These are phyloP conservation scores for Ophiostoma quercus DNA, from an alignment of 2,329 filamentous ascomycete species.

Conservation along the genomic window DNA sequence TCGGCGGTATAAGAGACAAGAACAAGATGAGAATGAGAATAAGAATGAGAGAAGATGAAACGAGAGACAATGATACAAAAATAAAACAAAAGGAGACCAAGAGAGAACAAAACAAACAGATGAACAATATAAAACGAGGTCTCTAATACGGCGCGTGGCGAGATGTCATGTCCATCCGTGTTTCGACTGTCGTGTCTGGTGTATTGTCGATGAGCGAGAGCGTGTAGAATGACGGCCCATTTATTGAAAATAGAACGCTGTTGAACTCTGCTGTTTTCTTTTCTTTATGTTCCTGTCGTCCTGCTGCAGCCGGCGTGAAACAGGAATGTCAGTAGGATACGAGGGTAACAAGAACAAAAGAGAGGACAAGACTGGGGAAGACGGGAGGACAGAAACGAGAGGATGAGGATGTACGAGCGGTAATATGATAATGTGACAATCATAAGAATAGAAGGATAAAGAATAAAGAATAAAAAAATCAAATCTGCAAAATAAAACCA, in stretches of 20 bases:
- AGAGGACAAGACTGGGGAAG: conserved; percentile 4
- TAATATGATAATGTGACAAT: neutral
- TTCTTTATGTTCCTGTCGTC: neutral
- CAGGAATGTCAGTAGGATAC: neutral
- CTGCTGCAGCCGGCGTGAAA: conserved; percentile 14
- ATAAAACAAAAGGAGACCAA: conserved; percentile 5
- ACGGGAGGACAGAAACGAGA: conserved; percentile 3
- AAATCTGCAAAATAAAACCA: neutral
- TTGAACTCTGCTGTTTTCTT: neutral
- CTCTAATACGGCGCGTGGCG: neutral
- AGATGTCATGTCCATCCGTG: conserved; percentile 12
- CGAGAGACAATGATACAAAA: conserved; percentile 7
- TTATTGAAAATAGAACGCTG: neutral
- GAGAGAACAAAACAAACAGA: neutral
- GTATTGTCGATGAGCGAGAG: neutral
- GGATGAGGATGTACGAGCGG: conserved; percentile 6
- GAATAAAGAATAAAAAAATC: neutral
- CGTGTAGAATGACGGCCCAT: neutral
- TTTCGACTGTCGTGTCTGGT: conserved; percentile 15
- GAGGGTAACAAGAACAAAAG: neutral
- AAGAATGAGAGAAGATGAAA: neutral
- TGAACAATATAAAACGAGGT: neutral
- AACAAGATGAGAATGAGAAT: neutral
- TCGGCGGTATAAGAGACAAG: neutral
- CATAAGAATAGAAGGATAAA: neutral